Percentiles rank a stretch among this genome's conserved stretches.
Evolutionary conservation across 192 early-diverging fungal genomes (phyloP).

Genomic region (Coemansia asiatica): DNA sequence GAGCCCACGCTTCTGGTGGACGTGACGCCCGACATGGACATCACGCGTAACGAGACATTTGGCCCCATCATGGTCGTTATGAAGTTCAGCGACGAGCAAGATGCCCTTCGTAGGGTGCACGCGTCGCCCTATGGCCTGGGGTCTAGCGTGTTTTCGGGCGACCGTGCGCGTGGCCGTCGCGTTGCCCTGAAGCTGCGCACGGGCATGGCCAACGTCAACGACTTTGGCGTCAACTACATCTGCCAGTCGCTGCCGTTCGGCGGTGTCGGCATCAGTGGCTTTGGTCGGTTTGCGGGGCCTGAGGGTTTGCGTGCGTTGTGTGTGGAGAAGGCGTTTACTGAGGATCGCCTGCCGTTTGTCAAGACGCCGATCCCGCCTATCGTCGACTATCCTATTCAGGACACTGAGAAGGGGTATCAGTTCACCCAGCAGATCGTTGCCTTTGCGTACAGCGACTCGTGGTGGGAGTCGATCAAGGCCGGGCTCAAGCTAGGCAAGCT

Average conservation of each 20-base stretch:
- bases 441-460: constrained; percentile 55
- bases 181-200: constrained; percentile 65
- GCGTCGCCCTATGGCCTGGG: constrained; percentile 74
- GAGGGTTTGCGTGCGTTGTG: constrained; percentile 75
- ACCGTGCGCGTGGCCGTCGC: constrained; percentile 60
- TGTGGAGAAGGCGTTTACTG: constrained; percentile 68
- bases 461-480: constrained; percentile 56
- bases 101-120: constrained; percentile 70
- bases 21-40: constrained; percentile 73
- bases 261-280: constrained; percentile 75
- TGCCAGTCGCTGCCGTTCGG: constrained; percentile 83
- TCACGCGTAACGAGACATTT: constrained; percentile 75
- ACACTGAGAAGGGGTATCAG: constrained; percentile 54
- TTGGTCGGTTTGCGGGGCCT: constrained; percentile 72
- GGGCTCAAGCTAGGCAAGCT: constrained; percentile 57
- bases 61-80: constrained; percentile 81
- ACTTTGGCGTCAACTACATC: constrained; percentile 83
- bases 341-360: constrained; percentile 69
- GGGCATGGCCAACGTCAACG: constrained; percentile 86
- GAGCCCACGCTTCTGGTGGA: constrained; percentile 77
- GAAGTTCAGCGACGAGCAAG: constrained; percentile 66
- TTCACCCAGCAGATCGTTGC: constrained; percentile 61
- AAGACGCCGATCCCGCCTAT: constrained; percentile 74
- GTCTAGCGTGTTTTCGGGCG: constrained; percentile 73
- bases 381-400: constrained; percentile 73